Evolutionary conservation across 768 basidiomycete genomes (phyloP).

Genomic region (Boletus eberwhitei): DNA sequence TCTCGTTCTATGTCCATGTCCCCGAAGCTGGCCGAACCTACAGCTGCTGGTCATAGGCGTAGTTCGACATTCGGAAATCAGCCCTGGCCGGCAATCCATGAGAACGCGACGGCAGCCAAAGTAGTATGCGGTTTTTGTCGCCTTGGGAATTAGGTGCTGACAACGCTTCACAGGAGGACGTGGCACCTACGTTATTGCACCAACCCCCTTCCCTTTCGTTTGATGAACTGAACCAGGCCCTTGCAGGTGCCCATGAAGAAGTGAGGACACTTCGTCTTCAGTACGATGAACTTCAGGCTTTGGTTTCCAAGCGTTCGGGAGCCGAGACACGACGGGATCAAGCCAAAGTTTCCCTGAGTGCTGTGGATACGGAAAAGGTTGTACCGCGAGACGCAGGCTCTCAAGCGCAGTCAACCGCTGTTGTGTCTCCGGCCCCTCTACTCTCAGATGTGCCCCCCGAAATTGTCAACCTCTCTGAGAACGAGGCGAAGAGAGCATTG

Average conservation of each 20-base stretch:
- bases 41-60: slow-evolving; percentile 13
- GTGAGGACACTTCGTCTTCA: slow-evolving; percentile 23
- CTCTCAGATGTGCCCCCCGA: slow-evolving; percentile 8
- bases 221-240: slow-evolving; percentile 24
- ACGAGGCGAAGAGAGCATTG: slow-evolving; percentile 20
- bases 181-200: neutral
- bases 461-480: slow-evolving; percentile 21
- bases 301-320: slow-evolving; percentile 16
- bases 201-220: slow-evolving; percentile 25
- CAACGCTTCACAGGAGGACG: slow-evolving; percentile 7
- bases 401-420: neutral
- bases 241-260: slow-evolving; percentile 23
- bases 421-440: neutral
- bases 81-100: slow-evolving; percentile 12
- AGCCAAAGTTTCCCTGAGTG: neutral
- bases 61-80: slow-evolving; percentile 25
- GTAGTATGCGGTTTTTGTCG: slow-evolving; percentile 4
- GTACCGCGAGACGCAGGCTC: neutral
- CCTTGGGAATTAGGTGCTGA: slow-evolving; percentile 4
- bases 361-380: neutral
- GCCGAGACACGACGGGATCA: neutral
- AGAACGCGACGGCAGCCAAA: slow-evolving; percentile 1
- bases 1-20: slow-evolving; percentile 18
- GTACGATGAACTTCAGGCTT: slow-evolving; percentile 23
- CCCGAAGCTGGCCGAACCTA: slow-evolving; percentile 6